phyloP scores from a whole-genome alignment of 306 rosid species.

The Cicer yamashitae region DNA sequence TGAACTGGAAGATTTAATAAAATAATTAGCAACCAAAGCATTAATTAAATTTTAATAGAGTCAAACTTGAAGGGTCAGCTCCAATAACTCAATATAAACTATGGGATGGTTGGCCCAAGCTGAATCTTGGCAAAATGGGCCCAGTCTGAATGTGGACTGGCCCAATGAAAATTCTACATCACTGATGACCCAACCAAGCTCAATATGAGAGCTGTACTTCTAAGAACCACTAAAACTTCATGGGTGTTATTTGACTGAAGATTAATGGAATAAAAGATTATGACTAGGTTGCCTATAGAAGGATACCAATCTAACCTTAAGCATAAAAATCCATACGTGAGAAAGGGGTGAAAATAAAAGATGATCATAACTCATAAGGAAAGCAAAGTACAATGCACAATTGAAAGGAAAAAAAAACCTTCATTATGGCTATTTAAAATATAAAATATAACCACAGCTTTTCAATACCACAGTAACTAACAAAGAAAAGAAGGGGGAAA shows the following conservation, averaged over 20 bases:
- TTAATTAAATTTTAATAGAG: conserved; percentile 5
- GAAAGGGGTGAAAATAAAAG: conserved; percentile 2
- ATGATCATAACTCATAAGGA: background rate
- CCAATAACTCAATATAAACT: conserved; percentile 7
- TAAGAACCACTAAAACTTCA: background rate
- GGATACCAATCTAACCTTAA: conserved; percentile 23
- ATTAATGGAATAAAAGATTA: background rate
- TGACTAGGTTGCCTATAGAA: background rate
- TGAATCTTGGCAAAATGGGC: background rate
- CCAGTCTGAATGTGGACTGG: background rate
- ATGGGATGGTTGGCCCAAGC: conserved; percentile 15
- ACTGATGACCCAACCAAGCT: conserved; percentile 11
- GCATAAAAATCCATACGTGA: background rate
- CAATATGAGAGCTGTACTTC: conserved; percentile 8
- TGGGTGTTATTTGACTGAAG: background rate
- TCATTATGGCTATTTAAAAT: conserved; percentile 2
- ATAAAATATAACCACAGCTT: conserved; percentile 5
- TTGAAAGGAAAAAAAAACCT: background rate
- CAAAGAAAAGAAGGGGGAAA: background rate
- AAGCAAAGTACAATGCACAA: conserved; percentile 22
- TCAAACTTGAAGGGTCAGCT: conserved; percentile 26
- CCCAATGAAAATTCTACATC: conserved; percentile 19
- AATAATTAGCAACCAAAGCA: conserved; percentile 43
- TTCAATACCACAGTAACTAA: conserved; percentile 16
- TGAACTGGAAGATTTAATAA: conserved; percentile 62